phyloP scores from a whole-genome alignment of 345 rosid genomes.

The Citrus cavaleriei region DNA sequence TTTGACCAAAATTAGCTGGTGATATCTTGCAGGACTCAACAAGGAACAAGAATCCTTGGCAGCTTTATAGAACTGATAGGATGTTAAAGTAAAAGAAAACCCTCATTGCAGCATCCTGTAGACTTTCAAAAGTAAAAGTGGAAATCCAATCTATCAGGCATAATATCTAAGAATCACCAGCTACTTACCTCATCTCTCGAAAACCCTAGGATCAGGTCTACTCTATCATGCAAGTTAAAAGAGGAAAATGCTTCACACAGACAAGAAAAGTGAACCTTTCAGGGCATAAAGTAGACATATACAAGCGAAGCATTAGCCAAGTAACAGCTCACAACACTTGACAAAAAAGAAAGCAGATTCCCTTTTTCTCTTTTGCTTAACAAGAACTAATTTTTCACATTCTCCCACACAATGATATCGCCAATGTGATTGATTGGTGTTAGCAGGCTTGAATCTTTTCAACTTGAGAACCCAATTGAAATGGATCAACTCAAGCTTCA shows the following conservation, averaged over 20 bases:
- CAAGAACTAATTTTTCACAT: slow-evolving; percentile 12
- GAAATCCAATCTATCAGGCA: slow-evolving; percentile 53
- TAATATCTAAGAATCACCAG: slow-evolving; percentile 58
- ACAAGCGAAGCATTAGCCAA: slow-evolving; percentile 55
- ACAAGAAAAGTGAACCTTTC: slow-evolving; percentile 90
- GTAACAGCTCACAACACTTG: slow-evolving; percentile 52
- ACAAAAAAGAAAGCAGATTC: slow-evolving; percentile 66
- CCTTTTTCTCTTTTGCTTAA: slow-evolving; percentile 46
- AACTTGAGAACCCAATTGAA: slow-evolving; percentile 20
- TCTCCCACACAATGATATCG: slow-evolving; percentile 22
- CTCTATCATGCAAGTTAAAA: slow-evolving; percentile 39
- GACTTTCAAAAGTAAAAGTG: slow-evolving; percentile 37
- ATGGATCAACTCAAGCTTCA: slow-evolving; percentile 24
- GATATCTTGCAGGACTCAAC: slow-evolving; percentile 68
- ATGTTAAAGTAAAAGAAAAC: slow-evolving; percentile 47
- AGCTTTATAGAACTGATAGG: slow-evolving; percentile 62
- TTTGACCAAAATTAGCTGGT: slow-evolving; percentile 51
- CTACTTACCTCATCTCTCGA: slow-evolving; percentile 33
- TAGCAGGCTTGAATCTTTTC: slow-evolving; percentile 16
- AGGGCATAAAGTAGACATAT: slow-evolving; percentile 72
- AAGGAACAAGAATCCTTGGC: slow-evolving; percentile 57
- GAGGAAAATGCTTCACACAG: slow-evolving; percentile 44
- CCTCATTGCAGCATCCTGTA: slow-evolving; percentile 45
- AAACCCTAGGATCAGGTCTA: slow-evolving; percentile 43
- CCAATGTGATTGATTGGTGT: slow-evolving; percentile 26